These are phyloP conservation scores for Drechmeria coniospora DNA, from an alignment of 2,329 filamentous ascomycete species.

Conservation along the genomic window DNA sequence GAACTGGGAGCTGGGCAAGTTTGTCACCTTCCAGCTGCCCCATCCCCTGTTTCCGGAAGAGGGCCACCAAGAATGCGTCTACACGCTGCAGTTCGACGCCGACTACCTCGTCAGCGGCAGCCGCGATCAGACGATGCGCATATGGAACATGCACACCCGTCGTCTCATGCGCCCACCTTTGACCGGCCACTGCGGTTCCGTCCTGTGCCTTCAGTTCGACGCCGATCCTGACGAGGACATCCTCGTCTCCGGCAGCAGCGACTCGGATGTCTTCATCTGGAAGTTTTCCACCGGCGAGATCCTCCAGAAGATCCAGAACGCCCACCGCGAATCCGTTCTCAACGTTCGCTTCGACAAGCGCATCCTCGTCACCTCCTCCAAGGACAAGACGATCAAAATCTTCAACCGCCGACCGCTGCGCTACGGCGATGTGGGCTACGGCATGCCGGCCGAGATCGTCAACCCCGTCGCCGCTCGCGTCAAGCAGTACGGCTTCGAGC, in stretches of 20 bases:
- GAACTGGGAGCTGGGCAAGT: conserved; percentile 80
- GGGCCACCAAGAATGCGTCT: conserved; percentile 84
- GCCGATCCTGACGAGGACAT: conserved; percentile 74
- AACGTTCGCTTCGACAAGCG: conserved; percentile 86
- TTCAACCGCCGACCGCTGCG: conserved; percentile 69
- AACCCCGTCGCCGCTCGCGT: conserved; percentile 37
- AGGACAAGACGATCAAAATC: conserved; percentile 92
- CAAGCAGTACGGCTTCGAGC: conserved; percentile 39
- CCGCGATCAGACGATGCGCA: conserved; percentile 69
- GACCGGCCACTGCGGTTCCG: conserved; percentile 65
- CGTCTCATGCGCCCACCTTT: conserved; percentile 64
- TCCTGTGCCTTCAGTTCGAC: conserved; percentile 91
- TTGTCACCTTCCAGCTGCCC: conserved; percentile 76
- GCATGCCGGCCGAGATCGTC: conserved; percentile 19
- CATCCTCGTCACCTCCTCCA: conserved; percentile 90
- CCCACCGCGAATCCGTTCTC: conserved; percentile 80
- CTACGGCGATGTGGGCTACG: conserved; percentile 43
- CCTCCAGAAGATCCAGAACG: conserved; percentile 57
- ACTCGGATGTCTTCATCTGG: conserved; percentile 84
- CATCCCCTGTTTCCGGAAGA: conserved; percentile 68
- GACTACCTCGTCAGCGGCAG: conserved; percentile 88
- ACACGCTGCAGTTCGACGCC: conserved; percentile 78
- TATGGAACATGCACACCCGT: conserved; percentile 78
- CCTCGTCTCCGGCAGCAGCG: conserved; percentile 90
- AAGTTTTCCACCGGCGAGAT: conserved; percentile 79